Conservation (phyloP, 179 eudicot species). For the Heliamphora pulchella region DNA sequence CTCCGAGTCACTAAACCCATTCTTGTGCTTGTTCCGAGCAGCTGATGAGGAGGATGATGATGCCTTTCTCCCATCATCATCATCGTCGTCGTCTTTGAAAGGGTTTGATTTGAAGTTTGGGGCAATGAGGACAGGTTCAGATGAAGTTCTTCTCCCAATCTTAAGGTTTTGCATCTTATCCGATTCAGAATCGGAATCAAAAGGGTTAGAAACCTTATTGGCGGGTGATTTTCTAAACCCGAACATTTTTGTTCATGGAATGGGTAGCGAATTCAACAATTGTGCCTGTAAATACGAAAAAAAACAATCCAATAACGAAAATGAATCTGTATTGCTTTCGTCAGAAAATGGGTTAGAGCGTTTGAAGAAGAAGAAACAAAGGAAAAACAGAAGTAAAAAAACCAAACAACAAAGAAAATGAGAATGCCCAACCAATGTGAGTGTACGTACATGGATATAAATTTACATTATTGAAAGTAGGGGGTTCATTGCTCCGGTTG, state of each 20-base stretch:
- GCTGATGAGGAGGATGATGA: conserved; percentile 9
- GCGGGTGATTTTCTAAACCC: conserved; percentile 53
- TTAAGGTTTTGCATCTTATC: conserved; percentile 17
- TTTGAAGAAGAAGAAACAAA: too few relatives aligned
- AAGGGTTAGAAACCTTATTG: conserved; percentile 23
- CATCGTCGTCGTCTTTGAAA: conserved; percentile 18
- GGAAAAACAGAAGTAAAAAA: too few relatives aligned
- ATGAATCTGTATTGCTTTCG: too few relatives aligned
- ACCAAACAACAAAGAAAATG: too few relatives aligned
- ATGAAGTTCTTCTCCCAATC: conserved; percentile 44
- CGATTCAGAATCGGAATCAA: conserved; percentile 22
- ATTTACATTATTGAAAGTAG: too few relatives aligned
- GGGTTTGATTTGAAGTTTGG: conserved; percentile 21
- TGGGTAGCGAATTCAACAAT: too few relatives aligned
- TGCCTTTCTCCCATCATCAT: conserved; percentile 19
- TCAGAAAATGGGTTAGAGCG: too few relatives aligned
- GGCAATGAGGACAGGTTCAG: conserved; percentile 43
- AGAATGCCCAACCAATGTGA: too few relatives aligned
- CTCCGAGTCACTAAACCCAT: conserved; percentile 30
- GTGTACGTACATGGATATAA: too few relatives aligned
- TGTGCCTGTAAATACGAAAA: too few relatives aligned
- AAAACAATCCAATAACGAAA: too few relatives aligned
- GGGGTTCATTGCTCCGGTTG: too few relatives aligned
- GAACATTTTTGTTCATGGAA: conserved; percentile 69
- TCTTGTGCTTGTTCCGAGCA: conserved; percentile 26